phyloP scores from a whole-genome alignment of 495 filamentous ascomycete genomes.

The Trichodelitschia bisporula region DNA sequence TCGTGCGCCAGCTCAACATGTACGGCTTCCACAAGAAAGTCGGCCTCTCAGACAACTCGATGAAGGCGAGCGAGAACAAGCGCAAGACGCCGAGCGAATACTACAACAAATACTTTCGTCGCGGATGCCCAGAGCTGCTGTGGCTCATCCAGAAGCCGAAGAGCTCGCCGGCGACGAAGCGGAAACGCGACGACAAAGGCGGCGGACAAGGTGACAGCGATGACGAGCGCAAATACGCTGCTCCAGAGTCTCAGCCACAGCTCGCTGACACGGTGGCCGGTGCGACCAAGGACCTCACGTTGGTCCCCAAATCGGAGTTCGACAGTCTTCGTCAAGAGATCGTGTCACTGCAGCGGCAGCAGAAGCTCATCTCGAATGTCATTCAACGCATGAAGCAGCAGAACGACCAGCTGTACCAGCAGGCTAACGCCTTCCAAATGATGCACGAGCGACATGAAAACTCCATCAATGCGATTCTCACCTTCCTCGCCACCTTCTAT shows the following conservation, averaged over 20 bases:
- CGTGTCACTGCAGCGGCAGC: conserved; percentile 56
- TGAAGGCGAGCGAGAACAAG: conserved; percentile 88
- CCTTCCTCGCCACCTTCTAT: conserved; percentile 90
- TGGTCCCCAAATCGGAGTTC: conserved; percentile 54
- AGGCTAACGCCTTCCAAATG: conserved; percentile 79
- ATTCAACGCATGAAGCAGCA: conserved; percentile 58
- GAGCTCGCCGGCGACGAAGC: conserved; percentile 27
- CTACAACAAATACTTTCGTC: conserved; percentile 84
- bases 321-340: conserved; percentile 55
- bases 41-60: conserved; percentile 86
- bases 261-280: conserved; percentile 19
- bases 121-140: conserved; percentile 73
- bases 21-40: conserved; percentile 99
- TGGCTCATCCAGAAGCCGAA: conserved; percentile 98
- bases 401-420: conserved; percentile 70
- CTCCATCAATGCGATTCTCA: conserved; percentile 92
- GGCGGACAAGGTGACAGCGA: conserved; percentile 18
- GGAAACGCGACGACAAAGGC: conserved; percentile 38
- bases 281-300: conserved; percentile 17
- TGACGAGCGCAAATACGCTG: conserved; percentile 12
- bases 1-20: conserved; percentile 97
- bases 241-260: conserved; percentile 8
- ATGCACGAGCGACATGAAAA: conserved; percentile 90
- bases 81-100: conserved; percentile 97
- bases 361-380: conserved; percentile 54